phyloP scores from a whole-genome alignment of 2,329 filamentous ascomycete species.

The Neofusicoccum laricinum region DNA sequence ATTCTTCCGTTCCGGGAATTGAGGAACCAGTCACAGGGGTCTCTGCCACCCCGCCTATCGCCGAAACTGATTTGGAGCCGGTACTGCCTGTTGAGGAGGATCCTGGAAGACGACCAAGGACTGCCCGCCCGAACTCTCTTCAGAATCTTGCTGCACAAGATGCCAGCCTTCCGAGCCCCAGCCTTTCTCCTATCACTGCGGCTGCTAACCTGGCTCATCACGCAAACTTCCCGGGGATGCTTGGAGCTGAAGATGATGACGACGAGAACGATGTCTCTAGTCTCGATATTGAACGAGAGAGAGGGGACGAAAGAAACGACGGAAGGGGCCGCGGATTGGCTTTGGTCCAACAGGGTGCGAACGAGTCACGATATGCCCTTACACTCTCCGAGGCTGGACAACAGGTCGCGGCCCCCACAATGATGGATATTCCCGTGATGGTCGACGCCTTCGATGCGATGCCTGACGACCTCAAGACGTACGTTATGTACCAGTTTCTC shows the following conservation, averaged over 20 bases:
- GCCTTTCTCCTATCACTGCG: slow-evolving; percentile 83
- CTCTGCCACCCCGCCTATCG: slow-evolving; percentile 73
- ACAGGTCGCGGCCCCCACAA: slow-evolving; percentile 35
- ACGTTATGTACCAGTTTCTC: slow-evolving; percentile 95
- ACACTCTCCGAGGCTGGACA: slow-evolving; percentile 23
- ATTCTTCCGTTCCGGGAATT: neutral
- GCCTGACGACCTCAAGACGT: slow-evolving; percentile 87
- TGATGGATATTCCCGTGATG: slow-evolving; percentile 82
- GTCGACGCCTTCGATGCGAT: slow-evolving; percentile 88
- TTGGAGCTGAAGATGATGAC: slow-evolving; percentile 25
- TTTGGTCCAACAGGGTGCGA: neutral
- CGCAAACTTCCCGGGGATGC: slow-evolving; percentile 26
- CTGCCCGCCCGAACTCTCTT: slow-evolving; percentile 49
- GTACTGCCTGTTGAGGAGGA: slow-evolving; percentile 42
- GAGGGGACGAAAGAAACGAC: neutral
- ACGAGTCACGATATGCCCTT: neutral
- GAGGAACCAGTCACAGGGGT: slow-evolving; percentile 40
- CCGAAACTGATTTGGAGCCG: slow-evolving; percentile 67
- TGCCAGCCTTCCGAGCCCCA: slow-evolving; percentile 90
- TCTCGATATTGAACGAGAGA: slow-evolving; percentile 27
- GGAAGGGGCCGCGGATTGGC: neutral
- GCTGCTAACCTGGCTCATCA: slow-evolving; percentile 59
- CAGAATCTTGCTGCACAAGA: slow-evolving; percentile 76
- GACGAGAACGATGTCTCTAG: slow-evolving; percentile 37
- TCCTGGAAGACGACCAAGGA: slow-evolving; percentile 6